A percentile compares a stretch with the other conserved stretches of the same genome.
phyloP scores from a whole-genome alignment of 2,329 filamentous ascomycete species.

The Zelopaecilomyces penicillatus region DNA sequence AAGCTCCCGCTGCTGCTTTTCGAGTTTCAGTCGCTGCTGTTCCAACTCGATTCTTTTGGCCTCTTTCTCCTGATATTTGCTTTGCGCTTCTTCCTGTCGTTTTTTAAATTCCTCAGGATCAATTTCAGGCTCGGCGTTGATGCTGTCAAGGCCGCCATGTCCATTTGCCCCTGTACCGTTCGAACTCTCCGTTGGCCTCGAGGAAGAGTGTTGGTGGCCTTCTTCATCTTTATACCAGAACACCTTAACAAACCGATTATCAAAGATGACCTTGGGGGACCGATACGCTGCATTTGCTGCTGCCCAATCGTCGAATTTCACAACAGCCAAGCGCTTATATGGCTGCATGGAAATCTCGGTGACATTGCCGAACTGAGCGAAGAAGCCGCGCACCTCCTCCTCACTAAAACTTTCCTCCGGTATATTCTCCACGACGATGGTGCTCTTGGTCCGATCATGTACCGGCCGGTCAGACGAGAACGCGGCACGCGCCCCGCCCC shows the following conservation, averaged over 20 bases:
- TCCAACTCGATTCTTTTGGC: slow-evolving; percentile 56
- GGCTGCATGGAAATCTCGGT: slow-evolving; percentile 55
- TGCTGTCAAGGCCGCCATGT: slow-evolving; percentile 11
- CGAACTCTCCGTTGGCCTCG: slow-evolving; percentile 17
- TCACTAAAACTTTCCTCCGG: slow-evolving; percentile 63
- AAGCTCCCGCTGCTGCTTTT: slow-evolving; percentile 54
- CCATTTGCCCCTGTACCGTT: slow-evolving; percentile 3
- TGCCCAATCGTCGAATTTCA: slow-evolving; percentile 60
- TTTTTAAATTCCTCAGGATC: slow-evolving; percentile 62
- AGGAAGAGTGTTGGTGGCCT: slow-evolving; percentile 18
- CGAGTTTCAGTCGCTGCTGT: slow-evolving; percentile 53
- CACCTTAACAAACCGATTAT: slow-evolving; percentile 79
- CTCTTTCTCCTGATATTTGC: slow-evolving; percentile 55
- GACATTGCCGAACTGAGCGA: slow-evolving; percentile 62
- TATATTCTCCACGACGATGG: slow-evolving; percentile 70
- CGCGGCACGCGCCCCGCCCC: slow-evolving; percentile 37
- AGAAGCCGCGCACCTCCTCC: slow-evolving; percentile 57
- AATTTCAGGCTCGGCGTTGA: slow-evolving; percentile 42
- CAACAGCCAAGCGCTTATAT: slow-evolving; percentile 57
- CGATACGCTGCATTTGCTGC: slow-evolving; percentile 62
- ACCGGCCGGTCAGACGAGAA: slow-evolving; percentile 59
- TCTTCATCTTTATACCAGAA: slow-evolving; percentile 61
- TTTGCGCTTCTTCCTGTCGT: slow-evolving; percentile 66
- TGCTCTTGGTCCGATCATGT: slow-evolving; percentile 53
- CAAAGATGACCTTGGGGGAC: slow-evolving; percentile 73